phyloP scores from a whole-genome alignment of 2,329 filamentous ascomycete species.

The Botrytis byssoidea region DNA sequence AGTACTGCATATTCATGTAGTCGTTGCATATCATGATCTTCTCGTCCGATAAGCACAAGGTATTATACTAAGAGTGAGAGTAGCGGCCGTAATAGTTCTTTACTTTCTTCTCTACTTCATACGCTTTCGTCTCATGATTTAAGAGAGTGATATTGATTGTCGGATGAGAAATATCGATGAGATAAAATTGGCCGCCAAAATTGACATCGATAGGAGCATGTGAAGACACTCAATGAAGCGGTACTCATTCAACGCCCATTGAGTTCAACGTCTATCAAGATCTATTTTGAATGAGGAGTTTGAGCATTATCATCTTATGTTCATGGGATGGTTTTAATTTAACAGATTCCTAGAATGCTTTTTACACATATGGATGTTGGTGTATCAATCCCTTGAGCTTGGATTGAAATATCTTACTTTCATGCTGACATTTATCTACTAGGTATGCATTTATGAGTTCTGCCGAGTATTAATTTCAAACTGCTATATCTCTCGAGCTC shows the following conservation, averaged over 20 bases:
- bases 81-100: neutral
- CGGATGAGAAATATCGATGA: fast-evolving
- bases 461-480: neutral
- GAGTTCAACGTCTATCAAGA: neutral
- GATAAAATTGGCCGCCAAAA: neutral
- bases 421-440: neutral
- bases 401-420: neutral
- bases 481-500: neutral
- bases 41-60: neutral
- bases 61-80: neutral
- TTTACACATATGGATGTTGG: neutral
- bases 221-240: neutral
- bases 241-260: neutral
- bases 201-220: neutral
- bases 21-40: neutral
- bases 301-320: neutral
- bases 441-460: neutral
- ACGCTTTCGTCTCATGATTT: neutral
- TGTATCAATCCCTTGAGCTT: neutral
- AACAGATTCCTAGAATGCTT: neutral
- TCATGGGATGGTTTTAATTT: neutral
- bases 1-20: neutral
- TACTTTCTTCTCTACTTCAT: neutral
- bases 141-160: neutral
- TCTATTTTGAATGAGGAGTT: neutral